Conservation (phyloP, 345 rosid genomes). For the Salix arbutifolia region DNA sequence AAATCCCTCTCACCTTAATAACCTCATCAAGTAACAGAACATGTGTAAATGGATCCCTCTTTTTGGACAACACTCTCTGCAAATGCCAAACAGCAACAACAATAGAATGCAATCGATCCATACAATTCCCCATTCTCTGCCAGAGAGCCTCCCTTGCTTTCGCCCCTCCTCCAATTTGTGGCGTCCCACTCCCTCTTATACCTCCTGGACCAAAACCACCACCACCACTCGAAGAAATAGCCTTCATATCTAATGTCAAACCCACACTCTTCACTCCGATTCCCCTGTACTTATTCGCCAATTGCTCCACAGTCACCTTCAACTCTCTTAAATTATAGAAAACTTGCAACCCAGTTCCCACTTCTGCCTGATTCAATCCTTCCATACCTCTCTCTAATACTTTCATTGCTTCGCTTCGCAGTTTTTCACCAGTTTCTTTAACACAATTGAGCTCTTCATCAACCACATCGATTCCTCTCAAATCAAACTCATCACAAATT, state of each 20-base stretch:
- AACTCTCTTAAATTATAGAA: conserved; percentile 93
- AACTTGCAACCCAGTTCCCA: conserved; percentile 94
- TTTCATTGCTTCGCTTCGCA: conserved; percentile 71
- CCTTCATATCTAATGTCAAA: conserved; percentile 88
- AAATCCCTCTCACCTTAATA: conserved; percentile 54
- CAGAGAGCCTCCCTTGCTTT: conserved; percentile 86
- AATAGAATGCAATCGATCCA: conserved; percentile 80
- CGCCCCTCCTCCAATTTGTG: conserved; percentile 86
- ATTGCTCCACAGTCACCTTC: conserved; percentile 64
- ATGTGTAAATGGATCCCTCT: conserved; percentile 95
- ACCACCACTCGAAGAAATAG: conserved; percentile 52
- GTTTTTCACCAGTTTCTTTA: conserved; percentile 57
- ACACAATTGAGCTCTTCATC: conserved; percentile 73
- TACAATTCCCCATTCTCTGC: conserved; percentile 85
- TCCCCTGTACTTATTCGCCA: conserved; percentile 71
- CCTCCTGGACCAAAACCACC: conserved; percentile 83
- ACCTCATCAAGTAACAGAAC: conserved; percentile 89
- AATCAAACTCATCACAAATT: conserved; percentile 73
- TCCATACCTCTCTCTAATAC: conserved; percentile 95
- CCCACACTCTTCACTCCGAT: conserved; percentile 75
- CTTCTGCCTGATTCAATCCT: conserved; percentile 93
- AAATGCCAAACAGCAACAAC: conserved; percentile 93
- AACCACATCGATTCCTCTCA: conserved; percentile 61
- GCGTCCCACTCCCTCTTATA: conserved; percentile 82
- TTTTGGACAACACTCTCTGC: conserved; percentile 93